phyloP scores from a whole-genome alignment of 202 grass and related monocot species.

The Setaria italica region DNA sequence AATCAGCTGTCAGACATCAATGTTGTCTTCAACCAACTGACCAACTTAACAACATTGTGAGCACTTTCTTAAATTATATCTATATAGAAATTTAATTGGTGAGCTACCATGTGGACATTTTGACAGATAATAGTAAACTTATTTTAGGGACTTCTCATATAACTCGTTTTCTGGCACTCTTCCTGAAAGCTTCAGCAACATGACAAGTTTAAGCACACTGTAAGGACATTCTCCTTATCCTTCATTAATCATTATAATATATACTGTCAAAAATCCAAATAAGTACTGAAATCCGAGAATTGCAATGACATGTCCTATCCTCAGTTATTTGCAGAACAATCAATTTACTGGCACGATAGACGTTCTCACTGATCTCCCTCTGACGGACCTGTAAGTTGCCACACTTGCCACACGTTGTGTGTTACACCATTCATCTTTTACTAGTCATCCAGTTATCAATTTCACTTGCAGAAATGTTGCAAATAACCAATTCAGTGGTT shows the following conservation, averaged over 20 bases:
- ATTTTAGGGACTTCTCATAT: constrained; percentile 76
- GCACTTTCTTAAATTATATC: constrained; percentile 41
- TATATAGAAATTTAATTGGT: constrained; percentile 25
- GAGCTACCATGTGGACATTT: not conserved
- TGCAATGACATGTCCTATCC: constrained; percentile 16
- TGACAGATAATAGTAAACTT: constrained; percentile 19
- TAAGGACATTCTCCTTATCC: constrained; percentile 44
- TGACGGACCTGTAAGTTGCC: constrained; percentile 79
- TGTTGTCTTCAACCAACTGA: constrained; percentile 66
- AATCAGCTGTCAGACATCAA: constrained; percentile 75
- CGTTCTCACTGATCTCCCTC: constrained; percentile 69
- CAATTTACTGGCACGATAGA: constrained; percentile 77
- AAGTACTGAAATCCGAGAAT: not conserved
- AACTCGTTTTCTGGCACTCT: constrained; percentile 72
- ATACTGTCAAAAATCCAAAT: not conserved
- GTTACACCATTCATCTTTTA: not conserved
- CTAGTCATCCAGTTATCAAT: constrained; percentile 22
- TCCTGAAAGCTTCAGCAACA: constrained; percentile 66
- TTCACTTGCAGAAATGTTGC: constrained; percentile 67
- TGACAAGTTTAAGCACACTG: constrained; percentile 79
- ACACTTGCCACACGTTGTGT: not conserved
- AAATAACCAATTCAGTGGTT: constrained; percentile 86
- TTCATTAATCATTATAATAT: not conserved
- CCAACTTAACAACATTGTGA: constrained; percentile 82
- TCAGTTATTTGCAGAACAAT: constrained; percentile 92